These are phyloP conservation scores for Suillus ampliporus DNA, from an alignment of 768 basidiomycete genomes.

Conservation along the genomic window DNA sequence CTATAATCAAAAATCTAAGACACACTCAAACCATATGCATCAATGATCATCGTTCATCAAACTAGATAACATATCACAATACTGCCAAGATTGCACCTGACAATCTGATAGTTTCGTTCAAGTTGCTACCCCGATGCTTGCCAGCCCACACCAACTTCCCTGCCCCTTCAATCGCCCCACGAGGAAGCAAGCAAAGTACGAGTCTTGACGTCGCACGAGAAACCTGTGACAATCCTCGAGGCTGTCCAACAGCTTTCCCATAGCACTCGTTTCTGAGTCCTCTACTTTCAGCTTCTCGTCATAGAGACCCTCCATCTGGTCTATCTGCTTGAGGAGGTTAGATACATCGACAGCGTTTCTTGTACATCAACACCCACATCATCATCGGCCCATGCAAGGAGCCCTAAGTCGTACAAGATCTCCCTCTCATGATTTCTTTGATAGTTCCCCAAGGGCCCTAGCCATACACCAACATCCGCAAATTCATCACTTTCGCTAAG, in stretches of 20 bases:
- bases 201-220: conserved; percentile 19
- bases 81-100: too few species aligned
- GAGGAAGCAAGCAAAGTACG: conserved; percentile 43
- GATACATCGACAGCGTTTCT: background rate
- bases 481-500: conserved; percentile 64
- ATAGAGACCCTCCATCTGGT: background rate
- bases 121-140: conserved; percentile 21
- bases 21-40: background rate
- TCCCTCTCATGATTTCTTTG: conserved; percentile 34
- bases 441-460: conserved; percentile 51
- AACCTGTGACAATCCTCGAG: conserved; percentile 22
- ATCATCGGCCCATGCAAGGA: conserved; percentile 28
- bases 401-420: conserved; percentile 41
- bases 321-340: background rate
- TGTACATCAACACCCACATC: conserved; percentile 15
- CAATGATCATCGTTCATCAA: too few species aligned
- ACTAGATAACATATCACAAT: too few species aligned
- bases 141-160: conserved; percentile 28
- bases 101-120: too few species aligned
- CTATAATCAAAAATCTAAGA: too few species aligned
- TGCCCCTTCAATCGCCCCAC: conserved; percentile 35
- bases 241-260: background rate
- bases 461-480: conserved; percentile 57
- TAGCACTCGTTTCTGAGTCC: background rate
- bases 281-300: background rate